phyloP scores from a whole-genome alignment of 257 asterid species.

The Linaria vulgaris region DNA sequence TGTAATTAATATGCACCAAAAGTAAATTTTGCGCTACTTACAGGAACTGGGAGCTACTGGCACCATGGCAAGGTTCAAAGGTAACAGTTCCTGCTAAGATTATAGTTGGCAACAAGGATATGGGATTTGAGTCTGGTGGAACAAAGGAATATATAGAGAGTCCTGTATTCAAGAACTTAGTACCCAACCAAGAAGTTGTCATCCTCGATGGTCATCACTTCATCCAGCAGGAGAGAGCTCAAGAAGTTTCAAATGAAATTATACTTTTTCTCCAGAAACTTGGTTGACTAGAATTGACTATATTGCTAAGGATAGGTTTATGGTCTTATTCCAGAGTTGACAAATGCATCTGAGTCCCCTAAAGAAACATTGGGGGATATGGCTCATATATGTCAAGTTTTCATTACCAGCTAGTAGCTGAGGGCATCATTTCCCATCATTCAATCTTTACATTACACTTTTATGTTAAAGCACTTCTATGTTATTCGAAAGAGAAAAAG shows the following conservation, averaged over 20 bases:
- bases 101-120: constrained; percentile 44
- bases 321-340: neutral
- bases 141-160: constrained; percentile 41
- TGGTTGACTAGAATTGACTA: constrained; percentile 7
- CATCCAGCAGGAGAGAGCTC: constrained; percentile 40
- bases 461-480: constrained; percentile 1
- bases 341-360: neutral
- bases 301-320: too few species aligned
- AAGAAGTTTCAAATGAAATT: constrained; percentile 42
- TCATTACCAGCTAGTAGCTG: too few species aligned
- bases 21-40: neutral
- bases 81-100: constrained; percentile 47
- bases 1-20: neutral
- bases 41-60: constrained; percentile 56
- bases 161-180: constrained; percentile 34
- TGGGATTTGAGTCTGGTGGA: constrained; percentile 42
- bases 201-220: constrained; percentile 48
- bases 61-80: constrained; percentile 51
- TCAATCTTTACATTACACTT: neutral
- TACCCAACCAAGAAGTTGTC: constrained; percentile 44
- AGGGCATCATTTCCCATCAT: too few species aligned
- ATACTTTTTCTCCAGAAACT: constrained; percentile 34
- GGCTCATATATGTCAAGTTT: neutral
- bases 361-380: neutral
- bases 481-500: neutral